Evolutionary conservation across 2,329 filamentous ascomycete species (phyloP).

Genomic region (Fusarium gaditjirri): DNA sequence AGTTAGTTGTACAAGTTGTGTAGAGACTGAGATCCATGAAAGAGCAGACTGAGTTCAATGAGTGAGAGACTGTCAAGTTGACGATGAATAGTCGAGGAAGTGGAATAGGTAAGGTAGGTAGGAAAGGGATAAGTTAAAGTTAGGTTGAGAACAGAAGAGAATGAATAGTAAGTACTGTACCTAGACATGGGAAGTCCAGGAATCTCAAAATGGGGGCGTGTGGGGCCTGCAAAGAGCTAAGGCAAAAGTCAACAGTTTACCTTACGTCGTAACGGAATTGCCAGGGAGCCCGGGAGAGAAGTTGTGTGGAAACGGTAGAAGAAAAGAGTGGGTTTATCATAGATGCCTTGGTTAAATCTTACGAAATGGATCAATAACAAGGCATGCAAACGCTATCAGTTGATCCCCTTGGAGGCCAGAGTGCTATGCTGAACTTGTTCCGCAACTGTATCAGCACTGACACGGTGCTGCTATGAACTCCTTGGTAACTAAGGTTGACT

Average conservation of each 20-base stretch:
- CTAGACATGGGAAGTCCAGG: neutral
- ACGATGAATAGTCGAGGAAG: constrained; percentile 6
- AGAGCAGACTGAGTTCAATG: neutral
- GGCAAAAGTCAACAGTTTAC: constrained; percentile 22
- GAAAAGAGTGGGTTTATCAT: constrained; percentile 7
- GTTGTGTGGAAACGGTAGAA: constrained; percentile 15
- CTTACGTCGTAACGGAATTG: constrained; percentile 21
- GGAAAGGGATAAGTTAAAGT: constrained; percentile 20
- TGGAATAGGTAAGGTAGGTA: constrained; percentile 11
- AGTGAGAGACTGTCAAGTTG: neutral
- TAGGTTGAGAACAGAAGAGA: neutral
- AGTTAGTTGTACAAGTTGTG: neutral
- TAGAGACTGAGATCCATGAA: neutral
- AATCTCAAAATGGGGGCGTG: constrained; percentile 9
- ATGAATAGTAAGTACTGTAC: neutral
- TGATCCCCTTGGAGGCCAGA: neutral
- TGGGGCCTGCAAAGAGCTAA: constrained; percentile 20
- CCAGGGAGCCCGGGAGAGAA: constrained; percentile 17
- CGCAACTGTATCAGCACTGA: constrained; percentile 10
- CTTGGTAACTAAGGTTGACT: constrained; percentile 1
- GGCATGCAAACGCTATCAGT: neutral
- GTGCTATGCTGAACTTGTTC: constrained; percentile 1
- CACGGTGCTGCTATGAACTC: constrained; percentile 44
- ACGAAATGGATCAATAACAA: neutral
- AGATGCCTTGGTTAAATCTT: constrained; percentile 5